Evolutionary conservation across 176 grass and related monocot genomes (phyloP).

Genomic region (Musa beccarii): DNA sequence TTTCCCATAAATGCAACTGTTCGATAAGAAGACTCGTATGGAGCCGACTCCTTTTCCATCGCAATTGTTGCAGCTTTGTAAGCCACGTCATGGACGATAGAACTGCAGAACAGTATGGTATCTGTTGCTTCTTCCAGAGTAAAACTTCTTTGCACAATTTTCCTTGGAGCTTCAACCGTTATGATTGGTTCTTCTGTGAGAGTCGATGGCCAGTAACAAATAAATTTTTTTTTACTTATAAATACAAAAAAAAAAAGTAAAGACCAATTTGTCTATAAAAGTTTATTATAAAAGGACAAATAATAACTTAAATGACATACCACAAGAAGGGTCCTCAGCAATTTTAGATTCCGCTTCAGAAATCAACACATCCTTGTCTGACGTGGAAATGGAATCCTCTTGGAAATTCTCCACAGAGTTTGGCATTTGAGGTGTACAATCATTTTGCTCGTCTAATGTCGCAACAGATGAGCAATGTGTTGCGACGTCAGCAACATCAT

Average conservation of each 20-base stretch:
- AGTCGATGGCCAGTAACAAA: background rate
- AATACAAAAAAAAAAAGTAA: background rate
- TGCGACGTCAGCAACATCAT: slow-evolving; percentile 17
- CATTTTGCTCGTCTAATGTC: background rate
- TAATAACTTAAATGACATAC: background rate
- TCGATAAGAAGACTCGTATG: background rate
- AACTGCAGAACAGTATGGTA: slow-evolving; percentile 17
- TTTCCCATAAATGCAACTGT: slow-evolving; percentile 1
- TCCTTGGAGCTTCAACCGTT: background rate
- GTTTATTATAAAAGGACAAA: background rate
- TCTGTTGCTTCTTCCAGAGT: slow-evolving; percentile 23
- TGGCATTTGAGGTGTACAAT: slow-evolving; percentile 31
- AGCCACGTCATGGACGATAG: slow-evolving; percentile 15
- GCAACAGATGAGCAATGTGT: background rate
- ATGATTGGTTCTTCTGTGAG: background rate
- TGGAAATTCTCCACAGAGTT: slow-evolving; percentile 28
- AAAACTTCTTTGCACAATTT: background rate
- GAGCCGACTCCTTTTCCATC: slow-evolving; percentile 1
- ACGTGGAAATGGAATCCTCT: slow-evolving; percentile 40
- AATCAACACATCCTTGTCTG: slow-evolving; percentile 36
- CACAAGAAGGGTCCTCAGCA: slow-evolving; percentile 32
- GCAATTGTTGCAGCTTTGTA: slow-evolving; percentile 19
- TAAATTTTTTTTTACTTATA: no score
- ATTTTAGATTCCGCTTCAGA: slow-evolving; percentile 36
- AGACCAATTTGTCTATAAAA: background rate